phyloP scores from a whole-genome alignment of 306 rosid genomes.

The Glycine soja region DNA sequence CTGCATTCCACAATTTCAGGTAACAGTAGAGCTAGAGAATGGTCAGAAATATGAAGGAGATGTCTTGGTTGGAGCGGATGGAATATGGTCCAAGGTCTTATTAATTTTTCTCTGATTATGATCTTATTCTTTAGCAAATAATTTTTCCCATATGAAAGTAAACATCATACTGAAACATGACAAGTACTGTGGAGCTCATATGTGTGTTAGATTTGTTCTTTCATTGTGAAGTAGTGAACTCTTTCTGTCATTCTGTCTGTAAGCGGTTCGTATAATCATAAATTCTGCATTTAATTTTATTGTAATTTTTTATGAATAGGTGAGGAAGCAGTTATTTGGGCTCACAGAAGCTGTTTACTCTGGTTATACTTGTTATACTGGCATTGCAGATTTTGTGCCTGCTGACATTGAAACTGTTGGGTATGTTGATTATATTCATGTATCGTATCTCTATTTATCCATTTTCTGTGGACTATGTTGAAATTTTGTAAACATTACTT shows the following conservation, averaged over 20 bases:
- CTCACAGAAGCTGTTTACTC: constrained; percentile 71
- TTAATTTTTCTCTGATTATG: constrained; percentile 14
- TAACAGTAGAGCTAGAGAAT: constrained; percentile 77
- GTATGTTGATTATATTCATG: constrained; percentile 51
- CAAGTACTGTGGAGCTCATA: background rate
- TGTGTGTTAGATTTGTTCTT: constrained; percentile 27
- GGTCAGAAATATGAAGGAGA: constrained; percentile 83
- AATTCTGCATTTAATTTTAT: constrained; percentile 14
- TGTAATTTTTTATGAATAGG: constrained; percentile 53
- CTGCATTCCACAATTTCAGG: constrained; percentile 56
- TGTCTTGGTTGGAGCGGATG: constrained; percentile 89
- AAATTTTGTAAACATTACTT: background rate
- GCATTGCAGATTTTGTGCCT: constrained; percentile 89
- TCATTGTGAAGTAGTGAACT: constrained; percentile 16
- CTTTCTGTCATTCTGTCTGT: constrained; percentile 18
- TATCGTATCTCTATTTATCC: constrained; percentile 18
- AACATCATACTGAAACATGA: background rate
- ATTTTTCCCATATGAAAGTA: constrained; percentile 5
- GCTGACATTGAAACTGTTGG: constrained; percentile 88
- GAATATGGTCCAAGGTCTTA: constrained; percentile 88
- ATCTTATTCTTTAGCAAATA: constrained; percentile 16
- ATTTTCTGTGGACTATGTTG: constrained; percentile 20
- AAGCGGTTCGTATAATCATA: background rate
- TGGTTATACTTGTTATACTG: constrained; percentile 89
- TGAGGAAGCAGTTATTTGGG: constrained; percentile 77